Evolutionary conservation across 305 asterid species (phyloP).

Genomic region (Fraxinus greggii): DNA sequence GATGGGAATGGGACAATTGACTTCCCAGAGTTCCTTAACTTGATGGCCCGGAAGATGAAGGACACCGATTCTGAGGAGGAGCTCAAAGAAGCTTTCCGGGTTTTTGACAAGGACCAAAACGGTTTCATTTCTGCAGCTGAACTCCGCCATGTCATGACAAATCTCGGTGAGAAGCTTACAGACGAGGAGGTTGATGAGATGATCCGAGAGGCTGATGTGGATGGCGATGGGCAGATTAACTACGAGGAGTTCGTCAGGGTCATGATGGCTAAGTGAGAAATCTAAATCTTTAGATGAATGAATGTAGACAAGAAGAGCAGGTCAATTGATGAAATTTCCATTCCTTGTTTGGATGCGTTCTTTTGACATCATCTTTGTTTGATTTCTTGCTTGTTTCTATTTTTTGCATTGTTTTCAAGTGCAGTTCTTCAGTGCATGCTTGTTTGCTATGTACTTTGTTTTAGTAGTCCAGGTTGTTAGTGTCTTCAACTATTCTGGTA

Average conservation of each 20-base stretch:
- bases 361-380: neutral
- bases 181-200: conserved; percentile 42
- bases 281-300: neutral
- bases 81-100: conserved; percentile 39
- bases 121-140: conserved; percentile 39
- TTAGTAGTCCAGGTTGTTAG: conserved; percentile 20
- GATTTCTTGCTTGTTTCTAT: neutral
- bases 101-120: conserved; percentile 37
- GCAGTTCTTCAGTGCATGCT: conserved; percentile 27
- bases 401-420: neutral
- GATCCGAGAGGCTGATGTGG: conserved; percentile 41
- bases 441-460: conserved; percentile 24
- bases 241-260: conserved; percentile 41
- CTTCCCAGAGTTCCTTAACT: conserved; percentile 30
- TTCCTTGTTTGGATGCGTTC: neutral
- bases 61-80: conserved; percentile 39
- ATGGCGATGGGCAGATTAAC: conserved; percentile 43
- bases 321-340: neutral
- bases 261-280: conserved; percentile 43
- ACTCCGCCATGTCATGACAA: conserved; percentile 38
- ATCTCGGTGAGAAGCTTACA: conserved; percentile 37
- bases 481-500: conserved; percentile 14
- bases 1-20: conserved; percentile 36
- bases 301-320: neutral
- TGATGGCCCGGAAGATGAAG: conserved; percentile 37